Conservation (phyloP, 2,329 filamentous ascomycete species). For the Laburnicola sp. region DNA sequence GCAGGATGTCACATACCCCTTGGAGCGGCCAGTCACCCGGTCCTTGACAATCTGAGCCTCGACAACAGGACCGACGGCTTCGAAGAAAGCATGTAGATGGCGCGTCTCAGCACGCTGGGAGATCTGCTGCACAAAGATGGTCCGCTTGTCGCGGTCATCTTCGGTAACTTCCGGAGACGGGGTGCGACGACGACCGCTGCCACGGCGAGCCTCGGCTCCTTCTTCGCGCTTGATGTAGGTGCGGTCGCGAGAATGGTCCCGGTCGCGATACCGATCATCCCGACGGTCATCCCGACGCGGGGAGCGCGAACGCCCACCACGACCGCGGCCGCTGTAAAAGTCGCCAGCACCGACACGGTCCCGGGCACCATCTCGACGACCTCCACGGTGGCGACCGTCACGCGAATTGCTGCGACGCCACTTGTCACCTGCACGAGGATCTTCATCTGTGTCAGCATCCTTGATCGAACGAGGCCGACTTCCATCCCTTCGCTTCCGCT, state of each 20-base stretch:
- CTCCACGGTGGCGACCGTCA: constrained; percentile 32
- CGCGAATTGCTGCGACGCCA: constrained; percentile 29
- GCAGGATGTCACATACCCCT: constrained; percentile 69
- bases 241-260: constrained; percentile 53
- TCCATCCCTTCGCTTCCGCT: constrained; percentile 36
- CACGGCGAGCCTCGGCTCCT: constrained; percentile 50
- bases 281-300: constrained; percentile 43
- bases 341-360: constrained; percentile 44
- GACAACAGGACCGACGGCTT: constrained; percentile 90
- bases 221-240: constrained; percentile 41
- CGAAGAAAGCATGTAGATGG: constrained; percentile 92
- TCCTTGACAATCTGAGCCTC: constrained; percentile 99
- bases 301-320: constrained; percentile 43
- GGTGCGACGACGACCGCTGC: constrained; percentile 46
- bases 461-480: constrained; percentile 37
- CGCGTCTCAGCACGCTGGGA: constrained; percentile 89
- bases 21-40: constrained; percentile 91
- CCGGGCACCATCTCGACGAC: constrained; percentile 25
- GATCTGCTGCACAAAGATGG: constrained; percentile 97
- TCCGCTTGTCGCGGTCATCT: constrained; percentile 94
- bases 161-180: constrained; percentile 78
- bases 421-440: constrained; percentile 42
- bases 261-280: constrained; percentile 58
- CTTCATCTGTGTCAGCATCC: constrained; percentile 44
- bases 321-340: constrained; percentile 45